These are phyloP conservation scores for Fusarium newnesense DNA, from an alignment of 2,329 filamentous ascomycete species.

Conservation along the genomic window DNA sequence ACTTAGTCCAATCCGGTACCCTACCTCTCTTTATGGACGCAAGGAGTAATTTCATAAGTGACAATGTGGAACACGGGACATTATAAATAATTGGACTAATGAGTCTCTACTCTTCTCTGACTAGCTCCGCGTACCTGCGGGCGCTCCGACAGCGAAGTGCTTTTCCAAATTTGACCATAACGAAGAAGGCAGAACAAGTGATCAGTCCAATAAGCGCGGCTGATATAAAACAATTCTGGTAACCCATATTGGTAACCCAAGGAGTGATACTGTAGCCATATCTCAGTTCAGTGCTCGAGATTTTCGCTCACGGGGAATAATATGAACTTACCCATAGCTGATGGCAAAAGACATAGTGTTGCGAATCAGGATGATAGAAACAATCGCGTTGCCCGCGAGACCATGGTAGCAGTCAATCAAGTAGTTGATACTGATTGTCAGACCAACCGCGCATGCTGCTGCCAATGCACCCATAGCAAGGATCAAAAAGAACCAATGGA, in stretches of 20 bases:
- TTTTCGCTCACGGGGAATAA: too few species aligned
- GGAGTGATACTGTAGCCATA: conserved; percentile 54
- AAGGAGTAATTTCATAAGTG: too few species aligned
- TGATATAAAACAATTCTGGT: conserved; percentile 56
- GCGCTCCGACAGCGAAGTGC: conserved; percentile 33
- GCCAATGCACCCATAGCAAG: conserved; percentile 52
- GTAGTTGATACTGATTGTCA: conserved; percentile 53
- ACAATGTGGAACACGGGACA: too few species aligned
- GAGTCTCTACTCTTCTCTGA: too few species aligned
- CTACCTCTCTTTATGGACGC: too few species aligned
- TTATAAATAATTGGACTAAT: too few species aligned
- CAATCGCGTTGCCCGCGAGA: conserved; percentile 52
- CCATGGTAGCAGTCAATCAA: conserved; percentile 55
- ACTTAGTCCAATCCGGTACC: too few species aligned
- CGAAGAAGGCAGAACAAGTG: conserved; percentile 53
- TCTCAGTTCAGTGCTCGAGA: too few species aligned
- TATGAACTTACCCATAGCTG: conserved; percentile 41
- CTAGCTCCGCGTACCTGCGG: too few species aligned
- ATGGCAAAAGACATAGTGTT: conserved; percentile 52
- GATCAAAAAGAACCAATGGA: conserved; percentile 56
- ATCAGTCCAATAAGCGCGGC: conserved; percentile 53
- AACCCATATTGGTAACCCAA: conserved; percentile 54
- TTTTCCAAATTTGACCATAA: conserved; percentile 61
- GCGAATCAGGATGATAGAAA: conserved; percentile 52
- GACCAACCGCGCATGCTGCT: conserved; percentile 48